Percentiles rank a stretch among this genome's conserved stretches.
phyloP scores from a whole-genome alignment of 129 eudicot genomes.

The Gnaphalium uliginosum region DNA sequence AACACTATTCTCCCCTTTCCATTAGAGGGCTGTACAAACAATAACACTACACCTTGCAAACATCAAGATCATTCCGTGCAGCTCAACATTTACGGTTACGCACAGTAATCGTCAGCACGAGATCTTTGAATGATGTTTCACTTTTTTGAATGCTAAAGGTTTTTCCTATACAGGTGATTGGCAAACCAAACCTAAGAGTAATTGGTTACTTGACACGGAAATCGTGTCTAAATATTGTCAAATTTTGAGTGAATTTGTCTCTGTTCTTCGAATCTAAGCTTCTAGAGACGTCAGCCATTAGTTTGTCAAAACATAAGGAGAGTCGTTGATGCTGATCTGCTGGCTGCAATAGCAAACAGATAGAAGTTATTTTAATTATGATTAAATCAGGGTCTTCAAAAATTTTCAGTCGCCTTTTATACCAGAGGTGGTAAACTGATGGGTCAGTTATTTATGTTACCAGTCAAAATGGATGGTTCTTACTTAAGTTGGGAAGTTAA shows the following conservation, averaged over 20 bases:
- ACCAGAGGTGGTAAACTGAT: background rate
- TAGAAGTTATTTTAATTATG: background rate
- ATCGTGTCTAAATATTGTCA: slow-evolving; percentile 77
- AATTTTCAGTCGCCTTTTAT: background rate
- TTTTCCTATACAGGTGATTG: slow-evolving; percentile 22
- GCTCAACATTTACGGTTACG: background rate
- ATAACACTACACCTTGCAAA: slow-evolving; percentile 20
- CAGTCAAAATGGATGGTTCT: background rate
- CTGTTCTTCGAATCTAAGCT: slow-evolving; percentile 93
- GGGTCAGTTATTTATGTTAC: background rate
- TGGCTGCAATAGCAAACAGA: slow-evolving; percentile 61
- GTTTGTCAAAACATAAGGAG: slow-evolving; percentile 80
- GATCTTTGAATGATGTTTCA: background rate
- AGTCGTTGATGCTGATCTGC: slow-evolving; percentile 90
- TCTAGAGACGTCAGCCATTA: slow-evolving; percentile 80
- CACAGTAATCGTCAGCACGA: background rate
- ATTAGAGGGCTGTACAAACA: slow-evolving; percentile 22
- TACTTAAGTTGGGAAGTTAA: too few species aligned
- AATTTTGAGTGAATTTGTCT: slow-evolving; percentile 87
- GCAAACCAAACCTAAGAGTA: slow-evolving; percentile 10
- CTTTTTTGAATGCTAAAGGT: slow-evolving; percentile 9
- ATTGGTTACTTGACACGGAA: slow-evolving; percentile 73
- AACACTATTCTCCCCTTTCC: slow-evolving; percentile 22
- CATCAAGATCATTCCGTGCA: background rate
- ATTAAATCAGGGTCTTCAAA: too few species aligned